Base-by-base conservation (phyloP, 2,329 filamentous ascomycete genomes). In the Verticillium zaregamsianum region DNA sequence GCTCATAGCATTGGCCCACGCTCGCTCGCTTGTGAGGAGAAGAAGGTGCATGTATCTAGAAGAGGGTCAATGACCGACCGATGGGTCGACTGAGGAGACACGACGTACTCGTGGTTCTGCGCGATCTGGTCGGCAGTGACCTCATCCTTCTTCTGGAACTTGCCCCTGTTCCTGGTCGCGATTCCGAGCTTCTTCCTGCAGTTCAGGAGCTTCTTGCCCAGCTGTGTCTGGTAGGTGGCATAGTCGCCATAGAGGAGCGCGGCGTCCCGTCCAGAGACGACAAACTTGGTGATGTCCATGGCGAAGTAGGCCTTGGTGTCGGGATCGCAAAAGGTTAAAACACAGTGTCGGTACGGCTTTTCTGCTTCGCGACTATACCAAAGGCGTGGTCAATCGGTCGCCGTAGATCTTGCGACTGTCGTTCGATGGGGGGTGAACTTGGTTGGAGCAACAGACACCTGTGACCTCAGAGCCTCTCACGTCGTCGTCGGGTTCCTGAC, bases 1-100 rank as follows among this genome's bases (percentile, higher is more conserved):
- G 72, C 90, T 88, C 93, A 98, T 96, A 62, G 93, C 94, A 75
- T 97, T 90, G 40, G 95, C 94, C 92, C 93, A 98, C 59, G 93
- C 92, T 66, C 95, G 86, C 79, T 99, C 95, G 64, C 93, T 88
- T 45, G 88, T 91, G 70, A 97, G 86, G 61, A 99, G 83, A 35
- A 94, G 82, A n/a, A 97, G 82, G 67, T 90, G 83, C 57, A 89
- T 85, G 76, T 88, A 91, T 75, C 92, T 96, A 62, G 57, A 33
- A 58, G 60, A 64, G 45, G 65, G 61, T 33, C 54, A 55, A 32
- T n/a, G 56, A 35, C 20, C 33, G 25, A 25, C 6, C 25, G 57
- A 35, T 23, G 25, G 54, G 2, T 32, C 20, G 54, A 52, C 23
- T n/a, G 20, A 12, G 45, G 12, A 11, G 45, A 52, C 8, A 52